Evolutionary conservation across 1,284 basidiomycete species (phyloP), one percentile per base, ranked within the genome.

Genomic region (Trichosporon faecale): DNA sequence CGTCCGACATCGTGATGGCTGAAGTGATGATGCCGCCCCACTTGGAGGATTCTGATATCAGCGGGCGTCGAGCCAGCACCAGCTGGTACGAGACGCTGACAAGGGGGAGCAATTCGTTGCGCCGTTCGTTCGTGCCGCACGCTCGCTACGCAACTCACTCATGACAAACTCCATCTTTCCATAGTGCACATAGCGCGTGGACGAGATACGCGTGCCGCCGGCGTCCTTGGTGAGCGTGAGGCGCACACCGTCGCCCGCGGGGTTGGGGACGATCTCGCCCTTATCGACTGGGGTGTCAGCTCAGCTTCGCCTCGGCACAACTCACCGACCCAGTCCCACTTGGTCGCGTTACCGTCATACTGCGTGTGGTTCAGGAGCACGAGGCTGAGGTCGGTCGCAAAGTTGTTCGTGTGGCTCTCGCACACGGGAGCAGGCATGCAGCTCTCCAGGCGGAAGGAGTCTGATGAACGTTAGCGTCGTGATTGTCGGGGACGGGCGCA

Each of bases 1-100:
- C 87, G 75, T 90, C 88, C 68, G 89, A 91, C 92, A 93, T 93
- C 5, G 90, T 90, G 78, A 94, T 93, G 79, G 92, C 92, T 1
- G 92, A 91, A 0, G 90, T 90, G 64, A 94, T 89, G 27, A 94
- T 88, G 44, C 92, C 91, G 33, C 80, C 85, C 89, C 90, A 92
- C 67, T 73, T 72, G 44, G 69, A 75, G 3, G 67, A 85, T 87
- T 80, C 80, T 74, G 67, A 11, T 27, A 64, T 75, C 63, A 77
- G 72, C 64, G 9, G 21, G 21, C 3, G 29, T 21, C 9, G n/a
- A n/a, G n/a, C n/a, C n/a, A n/a, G n/a, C n/a, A n/a, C 33, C 7
- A 6, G 21, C n/a, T 29, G 1, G 14, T 23, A 7, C 12, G 23
- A 57, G 33, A 9, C 33, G 33, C 4, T 5, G 33, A 5, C 9